Percentiles rank a stretch among this genome's conserved stretches.
Evolutionary conservation across 768 basidiomycete species (phyloP).

Genomic region (Piloderma croceum): DNA sequence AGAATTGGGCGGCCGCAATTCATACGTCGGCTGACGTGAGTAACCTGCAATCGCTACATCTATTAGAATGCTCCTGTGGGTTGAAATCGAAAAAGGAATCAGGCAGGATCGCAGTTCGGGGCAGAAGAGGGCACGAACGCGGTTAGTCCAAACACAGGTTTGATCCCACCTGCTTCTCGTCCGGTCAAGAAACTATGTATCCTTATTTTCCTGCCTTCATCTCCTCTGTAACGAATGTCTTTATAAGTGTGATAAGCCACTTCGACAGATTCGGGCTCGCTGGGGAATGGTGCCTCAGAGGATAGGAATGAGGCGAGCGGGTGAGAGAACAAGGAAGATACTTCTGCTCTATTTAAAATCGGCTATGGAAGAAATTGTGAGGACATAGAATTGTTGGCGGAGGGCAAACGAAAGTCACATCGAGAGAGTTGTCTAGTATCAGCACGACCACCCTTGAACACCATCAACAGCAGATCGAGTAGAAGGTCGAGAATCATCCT

Average conservation of each 20-base stretch:
- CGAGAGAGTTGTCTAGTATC: conserved; percentile 71
- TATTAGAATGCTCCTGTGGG: conserved; percentile 45
- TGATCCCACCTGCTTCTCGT: conserved; percentile 75
- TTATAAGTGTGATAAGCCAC: conserved; percentile 59
- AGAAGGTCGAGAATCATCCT: conserved; percentile 25
- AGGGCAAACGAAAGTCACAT: conserved; percentile 36
- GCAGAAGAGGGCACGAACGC: conserved; percentile 48
- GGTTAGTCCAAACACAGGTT: conserved; percentile 85
- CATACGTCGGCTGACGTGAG: conserved; percentile 39
- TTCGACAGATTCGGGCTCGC: conserved; percentile 48
- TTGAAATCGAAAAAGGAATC: not conserved
- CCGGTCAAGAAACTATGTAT: conserved; percentile 84
- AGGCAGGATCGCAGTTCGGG: not conserved
- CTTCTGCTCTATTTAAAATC: conserved; percentile 74
- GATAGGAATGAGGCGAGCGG: conserved; percentile 71
- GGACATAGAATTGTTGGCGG: not conserved
- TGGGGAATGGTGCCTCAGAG: conserved; percentile 50
- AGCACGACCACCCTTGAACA: conserved; percentile 71
- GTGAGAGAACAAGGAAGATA: conserved; percentile 78
- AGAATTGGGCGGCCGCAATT: conserved; percentile 38
- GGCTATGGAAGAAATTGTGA: conserved; percentile 42
- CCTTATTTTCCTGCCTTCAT: conserved; percentile 39
- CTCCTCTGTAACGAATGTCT: conserved; percentile 47
- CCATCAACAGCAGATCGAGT: not conserved
- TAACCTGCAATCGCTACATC: conserved; percentile 46